phyloP scores from a whole-genome alignment of 2,329 filamentous ascomycete genomes.

The Penicillium sp. region DNA sequence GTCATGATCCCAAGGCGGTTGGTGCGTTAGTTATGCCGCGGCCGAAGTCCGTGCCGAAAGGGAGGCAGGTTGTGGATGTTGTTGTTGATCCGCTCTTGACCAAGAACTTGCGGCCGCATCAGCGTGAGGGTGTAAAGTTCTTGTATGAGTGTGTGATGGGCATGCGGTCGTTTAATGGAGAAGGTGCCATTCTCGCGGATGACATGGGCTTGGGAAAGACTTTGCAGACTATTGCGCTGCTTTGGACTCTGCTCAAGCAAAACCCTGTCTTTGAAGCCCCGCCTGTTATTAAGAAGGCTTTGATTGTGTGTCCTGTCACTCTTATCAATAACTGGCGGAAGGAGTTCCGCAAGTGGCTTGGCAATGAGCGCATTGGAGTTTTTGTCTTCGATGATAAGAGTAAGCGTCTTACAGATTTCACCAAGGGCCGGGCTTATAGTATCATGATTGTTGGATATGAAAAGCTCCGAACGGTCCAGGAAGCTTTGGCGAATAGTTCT shows the following conservation, averaged over 20 bases:
- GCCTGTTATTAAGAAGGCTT: conserved; percentile 66
- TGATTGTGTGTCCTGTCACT: conserved; percentile 71
- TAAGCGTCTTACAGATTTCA: conserved; percentile 65
- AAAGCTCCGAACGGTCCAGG: conserved; percentile 63
- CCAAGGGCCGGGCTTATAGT: conserved; percentile 64
- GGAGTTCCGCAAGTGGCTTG: conserved; percentile 72
- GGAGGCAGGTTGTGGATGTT: conserved; percentile 68
- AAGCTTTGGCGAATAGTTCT: conserved; percentile 60
- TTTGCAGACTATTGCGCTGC: conserved; percentile 66
- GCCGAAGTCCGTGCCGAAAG: conserved; percentile 54
- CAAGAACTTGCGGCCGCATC: conserved; percentile 64
- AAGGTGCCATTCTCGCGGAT: conserved; percentile 69
- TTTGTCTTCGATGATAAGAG: conserved; percentile 62
- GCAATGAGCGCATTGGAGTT: conserved; percentile 66
- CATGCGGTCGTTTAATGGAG: conserved; percentile 62
- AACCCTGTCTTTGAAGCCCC: conserved; percentile 60
- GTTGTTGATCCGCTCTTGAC: conserved; percentile 66
- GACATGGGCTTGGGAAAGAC: conserved; percentile 77
- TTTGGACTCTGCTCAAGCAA: conserved; percentile 72
- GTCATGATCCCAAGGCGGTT: conserved; percentile 60
- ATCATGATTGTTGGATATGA: conserved; percentile 75
- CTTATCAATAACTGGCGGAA: conserved; percentile 71
- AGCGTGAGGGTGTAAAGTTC: conserved; percentile 67
- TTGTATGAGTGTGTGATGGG: conserved; percentile 76
- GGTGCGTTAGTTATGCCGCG: conserved; percentile 67